Evolutionary conservation across 2,329 filamentous ascomycete species (phyloP), one percentile per base, ranked within the genome.

Genomic region (Pezizomycotina sp.): DNA sequence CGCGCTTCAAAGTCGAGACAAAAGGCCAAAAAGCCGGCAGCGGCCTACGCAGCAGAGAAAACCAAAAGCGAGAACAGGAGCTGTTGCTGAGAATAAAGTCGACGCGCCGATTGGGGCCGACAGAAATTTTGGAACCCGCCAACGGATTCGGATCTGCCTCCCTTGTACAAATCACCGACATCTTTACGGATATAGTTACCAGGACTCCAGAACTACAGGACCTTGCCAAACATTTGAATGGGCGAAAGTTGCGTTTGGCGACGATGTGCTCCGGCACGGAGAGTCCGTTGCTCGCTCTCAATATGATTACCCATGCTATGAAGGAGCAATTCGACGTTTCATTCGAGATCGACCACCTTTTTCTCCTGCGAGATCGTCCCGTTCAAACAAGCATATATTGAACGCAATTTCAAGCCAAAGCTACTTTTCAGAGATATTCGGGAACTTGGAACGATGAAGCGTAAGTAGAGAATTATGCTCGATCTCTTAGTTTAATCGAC

Each of bases 221-320:
- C 32, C 53, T 59, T 1, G 26, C 63, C 1, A 18, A 51, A 2
- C 46, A 55, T 31, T 46, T 63, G 1, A 49, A 54, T 6, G 50
- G 51, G 2, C 51, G 58, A 5, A 50, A 58, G 4, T 47, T 77
- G 16, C 57, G 63, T 6, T 60, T 83, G 16, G 77, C 66, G 0
- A 86, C 79, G 0, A 70, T 83, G 60, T 84, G 77, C 52, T 83
- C 77, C 1, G 79, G 79, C 0, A 84, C 79, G 0, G 79, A 86
- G 47, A 71, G 71, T 4, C 79, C 79, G 0, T 57, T 86, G 2
- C 60, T 83, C 1, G 73, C 74, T 0, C 52, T 82, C 9, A 58
- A 69, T 9, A 59, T 74, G 53, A 56, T 81, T 28, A 54, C 58
- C 24, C 58, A 66, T 10, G 58, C 64, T 56, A 52, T 60, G 4